Evolutionary conservation across 2,329 filamentous ascomycete species (phyloP), one percentile per base, ranked within the genome.

Genomic region (Colletotrichum tabaci): DNA sequence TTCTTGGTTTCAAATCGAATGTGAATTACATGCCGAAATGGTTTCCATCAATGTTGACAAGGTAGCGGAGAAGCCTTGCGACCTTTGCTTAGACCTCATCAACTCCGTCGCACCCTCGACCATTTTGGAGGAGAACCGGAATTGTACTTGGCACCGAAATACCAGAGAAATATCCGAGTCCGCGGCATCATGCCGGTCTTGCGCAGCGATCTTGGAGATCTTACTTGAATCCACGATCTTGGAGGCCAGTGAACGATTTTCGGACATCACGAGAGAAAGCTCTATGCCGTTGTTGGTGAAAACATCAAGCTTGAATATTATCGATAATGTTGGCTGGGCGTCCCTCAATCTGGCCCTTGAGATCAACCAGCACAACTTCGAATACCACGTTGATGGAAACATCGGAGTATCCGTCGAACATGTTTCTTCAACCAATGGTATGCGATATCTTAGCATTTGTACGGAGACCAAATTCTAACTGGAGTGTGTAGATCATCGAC

Each of bases 381-480:
- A 49, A 3, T 50, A 61, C 18, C 15, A 23, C 8, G 16, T 12
- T 3, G 46, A 61, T 8, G 58, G 46, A 23, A 50, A 35, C 6
- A 40, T 61, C 30, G 46, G 58, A 21, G 23, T 61, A 15, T 50
- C 58, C 9, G n/a, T 61, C 18, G 46, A 61, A 26, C 26, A 38
- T 16, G 4, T 16, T 55, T 30, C 52, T n/a, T 13, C 21, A 16
- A 13, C 21, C 13, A 7, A 26, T 26, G 49, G 44, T 47, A 47
- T 8, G 16, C 44, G 44, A 1, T 30, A 9, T 9, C 44, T n/a
- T 16, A 18, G 9, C n/a, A 2, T 9, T 18, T n/a, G 16, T n/a
- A 6, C n/a, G 44, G 7, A 47, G 8, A n/a, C 16, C 44, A 9
- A n/a, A 12, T 9, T 12, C 49, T 52, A 21, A 52, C 49, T 52